Evolutionary conservation across 2,329 filamentous ascomycete species (phyloP), one percentile per base, ranked within the genome.

Genomic region (Xylaria sp.): DNA sequence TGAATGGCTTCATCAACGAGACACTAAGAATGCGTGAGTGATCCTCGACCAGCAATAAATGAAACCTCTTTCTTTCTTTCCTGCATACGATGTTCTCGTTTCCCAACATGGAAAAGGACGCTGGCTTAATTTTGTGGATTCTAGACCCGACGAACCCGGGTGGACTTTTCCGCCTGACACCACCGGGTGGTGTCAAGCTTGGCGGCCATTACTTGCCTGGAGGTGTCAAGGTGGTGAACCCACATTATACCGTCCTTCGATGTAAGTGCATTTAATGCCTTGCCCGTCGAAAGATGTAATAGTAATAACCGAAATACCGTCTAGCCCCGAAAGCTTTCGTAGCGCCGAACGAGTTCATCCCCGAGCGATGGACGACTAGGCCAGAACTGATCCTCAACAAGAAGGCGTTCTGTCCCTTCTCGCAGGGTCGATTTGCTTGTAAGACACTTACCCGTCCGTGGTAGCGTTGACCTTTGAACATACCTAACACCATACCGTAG

Each of bases 1-100:
- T 73, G 62, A 72, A 70, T 51, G 71, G 62, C 25, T 66, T 73
- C 39, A 70, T 73, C 52, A 64, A 72, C 52, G 71, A 73, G 63
- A 72, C 71, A 12, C n/a, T 73, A 18, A 50, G 71, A 28, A 67
- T 73, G 64, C 58, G 67, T 70, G 48, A 67, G 67, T 70, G n/a
- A 23, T 25, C n/a, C 20, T 10, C n/a, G 1, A 23, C 10, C 44
- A n/a, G n/a, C 20, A n/a, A 18, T 18, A 6, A 18, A 46, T 3
- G 18, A 18, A 3, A 7, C 55, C 60, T 23, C 5, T 44, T 39
- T n/a, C 50, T 39, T 39, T n/a, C 50, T 39, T 25, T 41, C 46
- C 8, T 23, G n/a, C 25, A 23, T 1, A 3, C 31, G n/a, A 39
- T 55, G 8, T n/a, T 41, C 34, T 41, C 12, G 6, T 25, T 25